A percentile compares a stretch with the other conserved stretches of the same genome.
Conservation (phyloP, 208 protist genomes). For the Trypanosoma brucei region DNA sequence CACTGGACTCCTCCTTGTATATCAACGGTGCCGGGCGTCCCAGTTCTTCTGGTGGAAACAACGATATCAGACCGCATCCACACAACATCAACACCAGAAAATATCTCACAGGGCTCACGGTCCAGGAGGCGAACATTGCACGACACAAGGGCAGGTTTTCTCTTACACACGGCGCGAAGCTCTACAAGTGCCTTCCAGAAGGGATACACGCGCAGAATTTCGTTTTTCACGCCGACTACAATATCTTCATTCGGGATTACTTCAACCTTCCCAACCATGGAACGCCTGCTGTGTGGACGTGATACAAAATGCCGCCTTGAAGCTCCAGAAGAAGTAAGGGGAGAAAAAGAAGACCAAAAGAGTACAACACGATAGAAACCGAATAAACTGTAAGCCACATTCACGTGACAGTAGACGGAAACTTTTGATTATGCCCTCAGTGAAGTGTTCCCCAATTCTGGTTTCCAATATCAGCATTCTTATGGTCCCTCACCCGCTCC, state of each 20-base stretch:
- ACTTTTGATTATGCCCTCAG: too few species aligned
- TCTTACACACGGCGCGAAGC: slow-evolving; percentile 21
- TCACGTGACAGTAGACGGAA: too few species aligned
- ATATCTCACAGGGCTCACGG: slow-evolving; percentile 42
- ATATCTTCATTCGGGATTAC: slow-evolving; percentile 30
- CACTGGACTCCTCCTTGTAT: not conserved
- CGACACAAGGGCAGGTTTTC: slow-evolving; percentile 27
- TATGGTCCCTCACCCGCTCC: not conserved
- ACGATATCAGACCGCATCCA: slow-evolving; percentile 48
- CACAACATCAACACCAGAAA: slow-evolving; percentile 62
- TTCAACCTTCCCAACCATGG: not conserved
- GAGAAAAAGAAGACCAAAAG: too few species aligned
- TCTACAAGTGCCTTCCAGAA: slow-evolving; percentile 67
- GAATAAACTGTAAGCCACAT: too few species aligned
- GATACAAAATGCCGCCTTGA: too few species aligned
- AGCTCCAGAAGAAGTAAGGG: too few species aligned
- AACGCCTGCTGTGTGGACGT: not conserved
- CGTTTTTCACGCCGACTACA: slow-evolving; percentile 32
- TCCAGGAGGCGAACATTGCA: slow-evolving; percentile 28
- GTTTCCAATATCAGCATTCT: not conserved
- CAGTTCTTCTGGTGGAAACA: slow-evolving; percentile 11
- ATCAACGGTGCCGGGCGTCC: not conserved
- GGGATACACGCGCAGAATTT: slow-evolving; percentile 60
- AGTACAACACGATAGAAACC: too few species aligned
- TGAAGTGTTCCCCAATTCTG: too few species aligned